Conservation (phyloP, 2,329 filamentous ascomycete genomes). For the Tolypocladium amazonense region DNA sequence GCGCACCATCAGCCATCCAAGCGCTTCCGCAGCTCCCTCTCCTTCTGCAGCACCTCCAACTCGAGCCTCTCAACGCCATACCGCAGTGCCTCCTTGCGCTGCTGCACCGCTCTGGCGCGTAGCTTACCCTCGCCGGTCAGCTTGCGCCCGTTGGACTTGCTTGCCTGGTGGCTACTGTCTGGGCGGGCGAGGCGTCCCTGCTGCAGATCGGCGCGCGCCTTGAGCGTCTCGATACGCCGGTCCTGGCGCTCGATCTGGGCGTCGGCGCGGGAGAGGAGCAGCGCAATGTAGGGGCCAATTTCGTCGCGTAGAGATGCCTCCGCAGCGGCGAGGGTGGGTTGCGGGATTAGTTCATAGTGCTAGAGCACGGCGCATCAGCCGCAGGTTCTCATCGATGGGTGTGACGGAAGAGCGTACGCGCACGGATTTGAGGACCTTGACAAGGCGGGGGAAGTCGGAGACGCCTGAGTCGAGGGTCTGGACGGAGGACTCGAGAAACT, state of each 20-base stretch:
- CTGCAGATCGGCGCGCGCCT: slow-evolving; percentile 73
- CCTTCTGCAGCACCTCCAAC: slow-evolving; percentile 71
- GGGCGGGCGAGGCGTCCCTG: slow-evolving; percentile 49
- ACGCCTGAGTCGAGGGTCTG: slow-evolving; percentile 44
- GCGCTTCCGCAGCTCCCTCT: slow-evolving; percentile 45
- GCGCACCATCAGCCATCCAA: slow-evolving; percentile 12
- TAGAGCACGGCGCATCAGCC: slow-evolving; percentile 21
- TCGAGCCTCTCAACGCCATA: slow-evolving; percentile 82
- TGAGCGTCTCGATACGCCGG: slow-evolving; percentile 71
- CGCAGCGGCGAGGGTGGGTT: slow-evolving; percentile 69
- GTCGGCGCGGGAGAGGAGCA: slow-evolving; percentile 71
- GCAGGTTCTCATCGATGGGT: neutral
- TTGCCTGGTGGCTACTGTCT: slow-evolving; percentile 7
- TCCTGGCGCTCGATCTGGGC: slow-evolving; percentile 74
- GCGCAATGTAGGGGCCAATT: slow-evolving; percentile 76
- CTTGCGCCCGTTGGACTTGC: slow-evolving; percentile 13
- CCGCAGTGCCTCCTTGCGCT: slow-evolving; percentile 75
- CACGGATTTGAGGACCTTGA: slow-evolving; percentile 45
- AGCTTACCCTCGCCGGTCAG: slow-evolving; percentile 45
- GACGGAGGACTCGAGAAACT: slow-evolving; percentile 50
- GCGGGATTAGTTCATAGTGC: slow-evolving; percentile 90
- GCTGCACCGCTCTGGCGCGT: slow-evolving; percentile 50
- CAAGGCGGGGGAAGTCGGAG: slow-evolving; percentile 45
- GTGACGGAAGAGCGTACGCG: slow-evolving; percentile 32
- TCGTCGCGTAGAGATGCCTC: slow-evolving; percentile 79